These are phyloP conservation scores for Keithomyces neogunnii DNA, from an alignment of 2,329 filamentous ascomycete genomes.

Conservation along the genomic window DNA sequence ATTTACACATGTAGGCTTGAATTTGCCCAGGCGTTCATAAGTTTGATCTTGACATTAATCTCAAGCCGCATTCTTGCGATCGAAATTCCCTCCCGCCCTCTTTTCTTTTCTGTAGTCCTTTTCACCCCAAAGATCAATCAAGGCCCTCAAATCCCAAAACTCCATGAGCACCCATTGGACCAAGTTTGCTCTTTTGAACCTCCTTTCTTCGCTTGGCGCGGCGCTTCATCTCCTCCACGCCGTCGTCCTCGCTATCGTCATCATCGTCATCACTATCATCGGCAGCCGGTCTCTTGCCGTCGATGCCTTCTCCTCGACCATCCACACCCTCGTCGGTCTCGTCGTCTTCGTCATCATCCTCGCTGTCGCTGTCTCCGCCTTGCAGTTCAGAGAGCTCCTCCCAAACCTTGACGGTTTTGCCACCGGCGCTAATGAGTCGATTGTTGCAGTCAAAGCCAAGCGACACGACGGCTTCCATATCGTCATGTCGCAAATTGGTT, in stretches of 20 bases:
- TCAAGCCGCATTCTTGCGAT: no score
- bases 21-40: no score
- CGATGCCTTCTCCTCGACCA: conserved; percentile 18
- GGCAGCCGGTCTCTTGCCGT: conserved; percentile 38
- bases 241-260: conserved; percentile 21
- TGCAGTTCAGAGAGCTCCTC: conserved; percentile 60
- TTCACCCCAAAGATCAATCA: conserved; percentile 21
- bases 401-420: conserved; percentile 84
- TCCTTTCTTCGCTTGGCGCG: conserved; percentile 35
- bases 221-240: conserved; percentile 32
- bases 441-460: conserved; percentile 79
- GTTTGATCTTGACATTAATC: no score
- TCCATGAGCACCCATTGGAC: conserved; percentile 42
- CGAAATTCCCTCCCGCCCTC: no score
- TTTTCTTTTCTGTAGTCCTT: neutral
- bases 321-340: conserved; percentile 19
- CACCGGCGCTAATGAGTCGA: conserved; percentile 83
- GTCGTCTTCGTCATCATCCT: conserved; percentile 34
- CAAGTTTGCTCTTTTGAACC: conserved; percentile 32
- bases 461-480: conserved; percentile 75
- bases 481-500: conserved; percentile 61
- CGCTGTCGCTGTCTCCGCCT: conserved; percentile 33
- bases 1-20: no score
- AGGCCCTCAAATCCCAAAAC: conserved; percentile 41
- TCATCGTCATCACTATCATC: conserved; percentile 40